Evolutionary conservation across 306 rosid genomes (phyloP).

Genomic region (Lathyrus tuberosus): DNA sequence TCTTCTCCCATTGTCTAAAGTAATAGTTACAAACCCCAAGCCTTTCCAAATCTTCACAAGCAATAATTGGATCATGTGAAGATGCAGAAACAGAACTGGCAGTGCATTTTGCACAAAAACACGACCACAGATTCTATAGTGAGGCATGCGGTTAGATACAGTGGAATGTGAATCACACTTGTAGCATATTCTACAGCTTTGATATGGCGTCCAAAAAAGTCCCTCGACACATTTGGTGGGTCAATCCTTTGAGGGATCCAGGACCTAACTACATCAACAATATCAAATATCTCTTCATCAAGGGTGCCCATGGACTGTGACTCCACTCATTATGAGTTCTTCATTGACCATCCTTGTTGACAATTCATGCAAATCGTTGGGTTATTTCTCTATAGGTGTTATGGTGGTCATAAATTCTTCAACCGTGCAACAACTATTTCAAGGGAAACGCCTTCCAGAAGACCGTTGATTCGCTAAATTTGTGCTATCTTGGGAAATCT

Average conservation of each 20-base stretch:
- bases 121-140: conserved; percentile 86
- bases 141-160: conserved; percentile 79
- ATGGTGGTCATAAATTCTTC: too few species aligned
- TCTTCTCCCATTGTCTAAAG: conserved; percentile 73
- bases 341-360: conserved; percentile 41
- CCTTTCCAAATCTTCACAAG: conserved; percentile 71
- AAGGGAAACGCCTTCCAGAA: too few species aligned
- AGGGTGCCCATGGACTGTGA: conserved; percentile 72
- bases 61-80: conserved; percentile 49
- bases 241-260: conserved; percentile 79
- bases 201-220: conserved; percentile 95
- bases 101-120: conserved; percentile 87
- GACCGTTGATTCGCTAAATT: too few species aligned
- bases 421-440: too few species aligned
- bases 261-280: conserved; percentile 74
- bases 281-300: conserved; percentile 63
- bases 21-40: conserved; percentile 82
- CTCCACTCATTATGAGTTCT: too few species aligned
- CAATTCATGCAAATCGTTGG: too few species aligned
- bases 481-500: too few species aligned
- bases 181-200: conserved; percentile 86
- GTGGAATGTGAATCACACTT: conserved; percentile 89
- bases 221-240: conserved; percentile 82
- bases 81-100: conserved; percentile 66
- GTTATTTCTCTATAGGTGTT: too few species aligned